A percentile compares a stretch with the other conserved stretches of the same genome.
Evolutionary conservation across 306 rosid species (phyloP).

Genomic region (Hippophae gyantsensis): DNA sequence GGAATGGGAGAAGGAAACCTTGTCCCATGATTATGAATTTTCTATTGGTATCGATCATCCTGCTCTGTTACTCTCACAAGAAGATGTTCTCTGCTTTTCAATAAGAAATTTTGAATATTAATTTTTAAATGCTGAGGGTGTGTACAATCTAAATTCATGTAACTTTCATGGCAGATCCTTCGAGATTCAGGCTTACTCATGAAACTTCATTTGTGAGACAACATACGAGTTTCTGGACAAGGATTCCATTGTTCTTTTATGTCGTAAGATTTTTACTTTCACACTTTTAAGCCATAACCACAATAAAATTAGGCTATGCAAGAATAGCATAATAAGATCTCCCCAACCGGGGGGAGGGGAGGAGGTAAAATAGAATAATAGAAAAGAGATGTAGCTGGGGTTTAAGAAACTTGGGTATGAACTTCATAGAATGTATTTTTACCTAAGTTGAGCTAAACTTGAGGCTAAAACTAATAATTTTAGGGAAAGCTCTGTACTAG

Average conservation of each 20-base stretch:
- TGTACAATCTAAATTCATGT: background rate
- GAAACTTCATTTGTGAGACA: slow-evolving; percentile 87
- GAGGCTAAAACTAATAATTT: background rate
- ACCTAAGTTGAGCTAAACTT: background rate
- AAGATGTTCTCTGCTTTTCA: background rate
- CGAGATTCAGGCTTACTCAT: slow-evolving; percentile 79
- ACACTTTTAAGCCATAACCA: background rate
- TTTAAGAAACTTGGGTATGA: background rate
- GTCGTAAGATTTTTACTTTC: slow-evolving; percentile 40
- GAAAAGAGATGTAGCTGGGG: background rate
- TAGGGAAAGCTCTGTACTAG: background rate
- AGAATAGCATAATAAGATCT: no score
- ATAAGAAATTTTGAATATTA: background rate
- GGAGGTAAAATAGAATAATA: background rate
- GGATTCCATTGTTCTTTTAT: slow-evolving; percentile 56
- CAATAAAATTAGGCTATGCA: background rate
- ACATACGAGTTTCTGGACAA: slow-evolving; percentile 71
- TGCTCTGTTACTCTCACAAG: background rate
- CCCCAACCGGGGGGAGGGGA: no score
- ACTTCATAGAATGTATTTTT: background rate
- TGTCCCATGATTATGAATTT: slow-evolving; percentile 59
- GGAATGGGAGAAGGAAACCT: slow-evolving; percentile 84
- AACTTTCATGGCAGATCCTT: slow-evolving; percentile 39
- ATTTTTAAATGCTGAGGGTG: background rate
- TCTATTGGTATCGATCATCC: slow-evolving; percentile 50